Evolutionary conservation across 495 filamentous ascomycete genomes (phyloP).

Genomic region (Penicillium canescens): DNA sequence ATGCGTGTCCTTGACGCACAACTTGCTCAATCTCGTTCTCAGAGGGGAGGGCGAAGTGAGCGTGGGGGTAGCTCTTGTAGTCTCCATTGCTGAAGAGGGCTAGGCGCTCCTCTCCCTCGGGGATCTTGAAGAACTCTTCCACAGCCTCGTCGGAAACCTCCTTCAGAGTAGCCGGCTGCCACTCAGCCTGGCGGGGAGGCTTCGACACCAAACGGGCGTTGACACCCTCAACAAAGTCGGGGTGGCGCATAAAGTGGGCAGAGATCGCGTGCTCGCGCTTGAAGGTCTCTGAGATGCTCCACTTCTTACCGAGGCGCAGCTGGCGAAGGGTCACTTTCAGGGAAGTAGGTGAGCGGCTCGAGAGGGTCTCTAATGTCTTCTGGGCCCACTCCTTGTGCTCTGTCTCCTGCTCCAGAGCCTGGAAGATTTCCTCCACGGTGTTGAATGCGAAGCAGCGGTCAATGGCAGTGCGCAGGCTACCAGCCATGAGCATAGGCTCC

Average conservation of each 20-base stretch:
- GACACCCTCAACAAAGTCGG: conserved; percentile 88
- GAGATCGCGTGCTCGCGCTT: conserved; percentile 79
- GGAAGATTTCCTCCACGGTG: conserved; percentile 67
- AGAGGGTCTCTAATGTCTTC: conserved; percentile 68
- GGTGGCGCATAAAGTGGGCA: conserved; percentile 77
- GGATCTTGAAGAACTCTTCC: conserved; percentile 58
- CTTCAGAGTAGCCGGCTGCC: conserved; percentile 69
- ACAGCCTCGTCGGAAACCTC: conserved; percentile 56
- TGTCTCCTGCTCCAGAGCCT: conserved; percentile 61
- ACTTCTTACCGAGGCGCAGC: conserved; percentile 70
- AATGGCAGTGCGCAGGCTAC: conserved; percentile 70
- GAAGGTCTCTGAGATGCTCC: conserved; percentile 83
- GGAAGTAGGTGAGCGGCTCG: conserved; percentile 75
- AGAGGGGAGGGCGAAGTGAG: conserved; percentile 65
- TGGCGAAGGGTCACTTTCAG: conserved; percentile 79
- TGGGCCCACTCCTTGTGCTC: conserved; percentile 68
- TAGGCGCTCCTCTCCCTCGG: conserved; percentile 45
- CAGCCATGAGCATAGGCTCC: conserved; percentile 62
- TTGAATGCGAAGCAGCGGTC: conserved; percentile 77
- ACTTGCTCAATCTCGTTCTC: conserved; percentile 67
- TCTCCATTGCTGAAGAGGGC: conserved; percentile 51
- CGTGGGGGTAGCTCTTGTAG: conserved; percentile 70
- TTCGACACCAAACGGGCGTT: conserved; percentile 71
- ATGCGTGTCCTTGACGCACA: conserved; percentile 32
- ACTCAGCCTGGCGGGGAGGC: conserved; percentile 56